These are phyloP conservation scores for Coniochaeta hoffmannii DNA, from an alignment of 2,329 filamentous ascomycete genomes.

Conservation along the genomic window DNA sequence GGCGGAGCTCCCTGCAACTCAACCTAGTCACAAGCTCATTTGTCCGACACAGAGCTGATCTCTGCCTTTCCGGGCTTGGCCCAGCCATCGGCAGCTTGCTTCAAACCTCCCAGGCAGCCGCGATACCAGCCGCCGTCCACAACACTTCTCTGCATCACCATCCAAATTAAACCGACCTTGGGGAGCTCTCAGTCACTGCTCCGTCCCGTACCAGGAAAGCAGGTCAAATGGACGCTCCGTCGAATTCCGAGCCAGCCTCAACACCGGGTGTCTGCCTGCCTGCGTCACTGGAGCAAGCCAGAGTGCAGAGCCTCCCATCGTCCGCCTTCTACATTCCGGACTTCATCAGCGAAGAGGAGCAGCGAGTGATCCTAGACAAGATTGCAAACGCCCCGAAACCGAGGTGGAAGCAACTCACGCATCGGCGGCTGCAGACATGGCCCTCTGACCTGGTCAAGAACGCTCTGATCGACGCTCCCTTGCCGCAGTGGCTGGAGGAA, in stretches of 20 bases:
- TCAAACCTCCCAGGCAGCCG: not conserved
- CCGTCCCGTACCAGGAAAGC: not conserved
- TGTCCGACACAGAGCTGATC: constrained; percentile 18
- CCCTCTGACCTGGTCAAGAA: constrained; percentile 76
- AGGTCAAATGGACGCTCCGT: not conserved
- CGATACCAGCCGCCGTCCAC: not conserved
- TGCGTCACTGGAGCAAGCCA: constrained; percentile 39
- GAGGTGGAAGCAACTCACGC: constrained; percentile 81
- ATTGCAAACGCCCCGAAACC: constrained; percentile 61
- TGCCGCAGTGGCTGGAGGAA: constrained; percentile 68
- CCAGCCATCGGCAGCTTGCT: not conserved
- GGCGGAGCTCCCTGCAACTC: constrained; percentile 7
- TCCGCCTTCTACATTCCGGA: constrained; percentile 78
- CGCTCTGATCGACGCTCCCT: constrained; percentile 63
- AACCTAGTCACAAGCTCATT: constrained; percentile 30
- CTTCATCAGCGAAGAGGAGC: constrained; percentile 74
- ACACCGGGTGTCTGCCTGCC: constrained; percentile 25
- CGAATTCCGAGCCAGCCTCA: not conserved
- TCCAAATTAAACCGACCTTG: not conserved
- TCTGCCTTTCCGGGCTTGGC: not conserved
- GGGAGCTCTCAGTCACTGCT: not conserved
- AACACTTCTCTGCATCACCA: not conserved
- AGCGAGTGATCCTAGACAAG: constrained; percentile 57
- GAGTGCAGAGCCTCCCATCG: constrained; percentile 49
- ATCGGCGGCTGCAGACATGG: constrained; percentile 84